phyloP scores from a whole-genome alignment of 805 yeast genomes.

The Nakazawaea wyomingensis region DNA sequence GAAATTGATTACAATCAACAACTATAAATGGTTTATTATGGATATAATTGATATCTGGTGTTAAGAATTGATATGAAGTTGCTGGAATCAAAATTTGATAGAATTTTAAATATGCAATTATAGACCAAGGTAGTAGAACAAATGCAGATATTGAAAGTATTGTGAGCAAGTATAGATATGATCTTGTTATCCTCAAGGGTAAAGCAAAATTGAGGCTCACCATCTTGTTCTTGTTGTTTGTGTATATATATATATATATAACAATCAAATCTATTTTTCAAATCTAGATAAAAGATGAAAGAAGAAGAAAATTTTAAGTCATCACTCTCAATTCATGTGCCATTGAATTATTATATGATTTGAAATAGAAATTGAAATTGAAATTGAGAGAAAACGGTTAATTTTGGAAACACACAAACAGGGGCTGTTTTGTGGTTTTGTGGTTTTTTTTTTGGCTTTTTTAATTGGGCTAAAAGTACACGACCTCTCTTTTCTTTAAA shows the following conservation, averaged over 20 bases:
- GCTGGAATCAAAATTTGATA: conserved; percentile 7
- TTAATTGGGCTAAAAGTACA: too few relatives aligned
- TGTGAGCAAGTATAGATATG: conserved; percentile 1
- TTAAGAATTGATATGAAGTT: not conserved
- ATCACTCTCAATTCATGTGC: too few relatives aligned
- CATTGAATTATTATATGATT: too few relatives aligned
- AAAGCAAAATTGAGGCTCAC: conserved; percentile 3
- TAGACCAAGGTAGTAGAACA: conserved; percentile 8
- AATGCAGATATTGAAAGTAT: not conserved
- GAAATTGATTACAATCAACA: not conserved
- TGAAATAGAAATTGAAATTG: too few relatives aligned
- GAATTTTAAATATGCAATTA: conserved; percentile 5
- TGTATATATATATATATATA: not conserved
- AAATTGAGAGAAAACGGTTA: too few relatives aligned
- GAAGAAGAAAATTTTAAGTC: too few relatives aligned
- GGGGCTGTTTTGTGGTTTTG: too few relatives aligned
- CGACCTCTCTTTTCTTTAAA: too few relatives aligned
- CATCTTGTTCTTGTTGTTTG: conserved; percentile 2
- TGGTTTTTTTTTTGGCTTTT: too few relatives aligned
- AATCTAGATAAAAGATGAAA: too few relatives aligned
- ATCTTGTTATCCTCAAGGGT: conserved; percentile 4
- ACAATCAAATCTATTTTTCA: too few relatives aligned
- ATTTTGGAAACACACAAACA: too few relatives aligned
- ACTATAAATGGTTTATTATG: conserved; percentile 6
- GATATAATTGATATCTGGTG: not conserved